Conservation (phyloP, 2,329 filamentous ascomycete genomes). For the Penicillium hordei region DNA sequence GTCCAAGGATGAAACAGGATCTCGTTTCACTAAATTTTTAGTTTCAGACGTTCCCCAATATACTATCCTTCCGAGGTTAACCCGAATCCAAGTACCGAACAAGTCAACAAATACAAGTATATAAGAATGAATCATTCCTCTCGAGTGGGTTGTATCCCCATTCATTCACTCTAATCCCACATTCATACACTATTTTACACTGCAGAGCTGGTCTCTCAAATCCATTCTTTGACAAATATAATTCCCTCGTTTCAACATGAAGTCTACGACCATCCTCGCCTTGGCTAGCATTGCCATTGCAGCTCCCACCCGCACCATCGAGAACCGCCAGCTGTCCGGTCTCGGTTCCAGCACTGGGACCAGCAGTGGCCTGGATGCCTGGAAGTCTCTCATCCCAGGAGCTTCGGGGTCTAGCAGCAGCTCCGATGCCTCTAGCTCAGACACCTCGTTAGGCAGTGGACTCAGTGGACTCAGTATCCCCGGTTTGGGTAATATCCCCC, state of each 20-base stretch:
- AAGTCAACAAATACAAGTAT: background rate
- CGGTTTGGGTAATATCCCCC: slow-evolving; percentile 2
- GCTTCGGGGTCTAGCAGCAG: background rate
- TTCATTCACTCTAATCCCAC: background rate
- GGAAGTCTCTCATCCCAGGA: slow-evolving; percentile 1
- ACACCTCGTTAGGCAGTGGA: background rate
- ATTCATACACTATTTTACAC: background rate
- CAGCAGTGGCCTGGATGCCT: slow-evolving; percentile 12
- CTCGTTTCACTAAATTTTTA: background rate
- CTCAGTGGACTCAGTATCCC: background rate
- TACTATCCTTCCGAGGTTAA: background rate
- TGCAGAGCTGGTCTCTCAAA: slow-evolving; percentile 20
- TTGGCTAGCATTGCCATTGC: slow-evolving; percentile 24
- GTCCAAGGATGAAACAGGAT: background rate
- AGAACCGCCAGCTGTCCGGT: slow-evolving; percentile 22
- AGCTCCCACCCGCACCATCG: slow-evolving; percentile 27
- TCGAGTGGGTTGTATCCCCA: too few species aligned
- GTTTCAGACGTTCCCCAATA: background rate
- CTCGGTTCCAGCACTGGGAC: slow-evolving; percentile 11
- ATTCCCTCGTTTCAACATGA: slow-evolving; percentile 20
- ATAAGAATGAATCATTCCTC: background rate
- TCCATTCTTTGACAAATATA: background rate
- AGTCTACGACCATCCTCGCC: slow-evolving; percentile 22
- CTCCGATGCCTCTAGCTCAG: background rate
- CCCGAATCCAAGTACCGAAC: background rate